These are phyloP conservation scores for Alternaria brassicicola DNA, from an alignment of 2,329 filamentous ascomycete species.

Conservation along the genomic window DNA sequence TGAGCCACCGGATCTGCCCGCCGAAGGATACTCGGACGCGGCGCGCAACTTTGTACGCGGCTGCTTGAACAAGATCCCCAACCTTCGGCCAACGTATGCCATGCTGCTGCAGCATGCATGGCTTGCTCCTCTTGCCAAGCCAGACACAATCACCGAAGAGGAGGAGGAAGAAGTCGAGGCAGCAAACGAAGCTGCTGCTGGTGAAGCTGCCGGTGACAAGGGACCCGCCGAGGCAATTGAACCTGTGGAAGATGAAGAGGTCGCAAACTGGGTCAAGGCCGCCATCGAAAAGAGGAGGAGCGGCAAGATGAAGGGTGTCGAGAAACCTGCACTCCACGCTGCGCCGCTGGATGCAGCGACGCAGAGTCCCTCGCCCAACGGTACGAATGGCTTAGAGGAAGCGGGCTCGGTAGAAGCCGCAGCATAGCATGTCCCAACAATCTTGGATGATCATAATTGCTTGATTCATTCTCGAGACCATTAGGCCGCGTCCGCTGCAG, in stretches of 20 bases:
- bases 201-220: conserved; percentile 41
- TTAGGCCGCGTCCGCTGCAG: background rate
- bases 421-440: conserved; percentile 7
- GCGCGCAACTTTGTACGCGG: conserved; percentile 86
- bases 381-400: conserved; percentile 29
- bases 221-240: conserved; percentile 36
- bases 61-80: conserved; percentile 91
- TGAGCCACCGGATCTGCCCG: conserved; percentile 87
- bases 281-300: conserved; percentile 71
- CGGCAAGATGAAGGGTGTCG: conserved; percentile 57
- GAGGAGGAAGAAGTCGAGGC: conserved; percentile 64
- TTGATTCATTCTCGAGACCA: background rate
- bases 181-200: conserved; percentile 53
- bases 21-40: conserved; percentile 75
- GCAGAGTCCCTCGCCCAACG: conserved; percentile 42
- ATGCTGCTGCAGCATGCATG: conserved; percentile 89
- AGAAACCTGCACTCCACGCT: conserved; percentile 83
- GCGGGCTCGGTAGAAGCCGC: conserved; percentile 27
- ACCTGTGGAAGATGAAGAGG: conserved; percentile 73
- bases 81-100: conserved; percentile 89
- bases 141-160: conserved; percentile 74
- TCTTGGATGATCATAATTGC: background rate
- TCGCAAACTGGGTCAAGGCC: conserved; percentile 80
- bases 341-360: conserved; percentile 77
- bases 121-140: conserved; percentile 77